Conservation (phyloP, 1,284 basidiomycete genomes). For the Neolentinus lepideus region DNA sequence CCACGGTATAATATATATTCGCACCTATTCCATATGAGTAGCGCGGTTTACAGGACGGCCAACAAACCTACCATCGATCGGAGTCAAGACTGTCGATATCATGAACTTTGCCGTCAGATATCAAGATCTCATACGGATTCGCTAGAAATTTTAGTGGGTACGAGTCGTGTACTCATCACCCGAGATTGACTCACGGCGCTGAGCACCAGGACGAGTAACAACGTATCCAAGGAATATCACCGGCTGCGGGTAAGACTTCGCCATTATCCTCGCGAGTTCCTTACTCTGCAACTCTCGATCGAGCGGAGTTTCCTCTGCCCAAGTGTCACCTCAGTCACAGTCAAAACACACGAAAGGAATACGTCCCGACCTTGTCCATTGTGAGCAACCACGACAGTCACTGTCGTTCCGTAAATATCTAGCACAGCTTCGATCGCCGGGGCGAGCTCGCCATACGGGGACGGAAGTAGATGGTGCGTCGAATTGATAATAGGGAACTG, state of each 20-base stretch:
- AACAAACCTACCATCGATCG: constrained; percentile 57
- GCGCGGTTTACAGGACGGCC: constrained; percentile 4
- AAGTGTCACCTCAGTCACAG: not conserved
- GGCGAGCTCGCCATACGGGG: constrained; percentile 84
- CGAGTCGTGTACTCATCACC: not conserved
- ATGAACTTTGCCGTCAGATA: constrained; percentile 62
- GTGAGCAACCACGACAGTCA: constrained; percentile 83
- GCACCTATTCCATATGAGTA: constrained; percentile 45
- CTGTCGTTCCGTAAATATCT: constrained; percentile 75
- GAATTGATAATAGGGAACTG: constrained; percentile 90
- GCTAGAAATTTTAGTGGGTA: constrained; percentile 31
- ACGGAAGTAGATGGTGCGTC: constrained; percentile 86
- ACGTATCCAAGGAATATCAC: constrained; percentile 86
- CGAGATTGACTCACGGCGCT: constrained; percentile 45
- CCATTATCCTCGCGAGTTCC: constrained; percentile 79
- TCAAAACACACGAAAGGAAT: not conserved
- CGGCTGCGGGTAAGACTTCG: constrained; percentile 65
- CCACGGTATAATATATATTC: constrained; percentile 86
- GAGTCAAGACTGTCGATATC: constrained; percentile 70
- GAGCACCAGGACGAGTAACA: constrained; percentile 72
- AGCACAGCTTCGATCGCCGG: constrained; percentile 89
- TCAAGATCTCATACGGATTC: constrained; percentile 80
- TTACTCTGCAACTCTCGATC: constrained; percentile 87
- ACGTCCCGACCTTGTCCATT: constrained; percentile 78
- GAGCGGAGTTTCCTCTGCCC: constrained; percentile 75